Percentiles rank a stretch among this genome's conserved stretches.
phyloP scores from a whole-genome alignment of 1,284 basidiomycete genomes.

The Bjerkandera adusta region DNA sequence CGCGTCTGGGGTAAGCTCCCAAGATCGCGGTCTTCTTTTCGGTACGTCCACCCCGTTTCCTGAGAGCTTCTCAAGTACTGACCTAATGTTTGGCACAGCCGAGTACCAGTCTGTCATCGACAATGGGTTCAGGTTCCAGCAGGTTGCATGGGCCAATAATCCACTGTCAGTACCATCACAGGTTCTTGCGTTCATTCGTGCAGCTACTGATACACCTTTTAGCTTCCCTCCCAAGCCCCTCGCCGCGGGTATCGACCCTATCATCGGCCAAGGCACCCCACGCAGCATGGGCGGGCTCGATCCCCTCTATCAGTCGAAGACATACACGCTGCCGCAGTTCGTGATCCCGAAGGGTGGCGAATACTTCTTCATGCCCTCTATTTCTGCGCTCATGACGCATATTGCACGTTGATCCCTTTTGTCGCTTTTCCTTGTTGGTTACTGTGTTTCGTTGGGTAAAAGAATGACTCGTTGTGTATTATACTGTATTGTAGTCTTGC shows the following conservation, averaged over 20 bases:
- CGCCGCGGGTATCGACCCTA: conserved; percentile 30
- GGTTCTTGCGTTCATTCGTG: too few relatives aligned
- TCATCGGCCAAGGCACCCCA: conserved; percentile 43
- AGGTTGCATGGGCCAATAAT: neutral
- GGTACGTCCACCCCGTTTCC: neutral
- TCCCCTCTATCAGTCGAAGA: conserved; percentile 32
- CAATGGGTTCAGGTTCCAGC: conserved; percentile 7
- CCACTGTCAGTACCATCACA: neutral
- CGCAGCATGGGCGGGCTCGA: conserved; percentile 41
- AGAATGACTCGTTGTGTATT: too few relatives aligned
- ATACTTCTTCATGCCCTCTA: conserved; percentile 44
- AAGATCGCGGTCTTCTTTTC: conserved; percentile 1
- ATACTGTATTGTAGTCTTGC: too few relatives aligned
- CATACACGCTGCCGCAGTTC: conserved; percentile 22
- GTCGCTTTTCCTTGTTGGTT: too few relatives aligned
- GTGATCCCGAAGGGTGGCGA: conserved; percentile 33
- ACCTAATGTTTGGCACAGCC: neutral
- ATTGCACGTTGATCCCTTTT: too few relatives aligned
- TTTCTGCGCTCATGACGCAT: too few relatives aligned
- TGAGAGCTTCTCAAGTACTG: neutral
- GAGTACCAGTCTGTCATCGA: conserved; percentile 5
- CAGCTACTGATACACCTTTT: too few relatives aligned
- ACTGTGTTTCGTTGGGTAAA: too few relatives aligned
- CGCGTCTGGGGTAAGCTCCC: neutral
- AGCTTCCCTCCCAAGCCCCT: conserved; percentile 26